A percentile compares a stretch with the other conserved stretches of the same genome.
phyloP scores from a whole-genome alignment of 2,329 filamentous ascomycete genomes.

The Cladosporium sp. region DNA sequence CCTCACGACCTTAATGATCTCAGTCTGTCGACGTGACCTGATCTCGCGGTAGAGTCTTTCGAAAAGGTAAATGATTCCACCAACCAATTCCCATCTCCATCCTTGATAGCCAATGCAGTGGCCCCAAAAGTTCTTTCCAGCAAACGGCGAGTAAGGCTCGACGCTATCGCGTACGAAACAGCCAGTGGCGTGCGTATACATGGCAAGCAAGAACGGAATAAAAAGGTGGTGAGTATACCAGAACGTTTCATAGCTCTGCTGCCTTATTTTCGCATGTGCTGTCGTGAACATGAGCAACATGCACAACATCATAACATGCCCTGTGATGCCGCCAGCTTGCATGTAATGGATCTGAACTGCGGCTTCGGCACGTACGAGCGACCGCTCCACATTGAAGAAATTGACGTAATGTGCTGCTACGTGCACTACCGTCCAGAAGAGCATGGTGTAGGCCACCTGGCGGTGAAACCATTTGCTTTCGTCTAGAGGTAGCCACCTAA shows the following conservation, averaged over 20 bases:
- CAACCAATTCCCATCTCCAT: slow-evolving; percentile 94
- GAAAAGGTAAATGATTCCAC: slow-evolving; percentile 78
- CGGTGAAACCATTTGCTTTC: slow-evolving; percentile 97
- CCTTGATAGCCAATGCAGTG: slow-evolving; percentile 95
- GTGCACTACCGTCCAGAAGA: slow-evolving; percentile 79
- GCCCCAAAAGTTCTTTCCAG: slow-evolving; percentile 76
- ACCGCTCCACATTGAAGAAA: slow-evolving; percentile 92
- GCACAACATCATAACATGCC: slow-evolving; percentile 97
- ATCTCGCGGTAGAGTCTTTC: slow-evolving; percentile 93
- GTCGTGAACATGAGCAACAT: slow-evolving; percentile 99
- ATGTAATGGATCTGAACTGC: slow-evolving; percentile 91
- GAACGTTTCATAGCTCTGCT: slow-evolving; percentile 97
- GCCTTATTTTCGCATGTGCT: slow-evolving; percentile 86
- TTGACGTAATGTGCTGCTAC: slow-evolving; percentile 89
- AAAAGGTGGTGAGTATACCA: slow-evolving; percentile 99
- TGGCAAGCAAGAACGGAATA: slow-evolving; percentile 85
- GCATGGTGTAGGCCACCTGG: slow-evolving; percentile 85
- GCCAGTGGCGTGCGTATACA: slow-evolving; percentile 94
- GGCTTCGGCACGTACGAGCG: slow-evolving; percentile 74
- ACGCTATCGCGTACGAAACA: slow-evolving; percentile 90
- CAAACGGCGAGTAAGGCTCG: slow-evolving; percentile 77
- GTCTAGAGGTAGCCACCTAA: slow-evolving; percentile 87
- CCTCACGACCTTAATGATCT: slow-evolving; percentile 89
- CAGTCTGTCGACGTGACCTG: slow-evolving; percentile 75
- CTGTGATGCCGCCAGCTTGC: slow-evolving; percentile 86